Evolutionary conservation across 345 rosid species (phyloP).

Genomic region (Xanthoceras sorbifolium): DNA sequence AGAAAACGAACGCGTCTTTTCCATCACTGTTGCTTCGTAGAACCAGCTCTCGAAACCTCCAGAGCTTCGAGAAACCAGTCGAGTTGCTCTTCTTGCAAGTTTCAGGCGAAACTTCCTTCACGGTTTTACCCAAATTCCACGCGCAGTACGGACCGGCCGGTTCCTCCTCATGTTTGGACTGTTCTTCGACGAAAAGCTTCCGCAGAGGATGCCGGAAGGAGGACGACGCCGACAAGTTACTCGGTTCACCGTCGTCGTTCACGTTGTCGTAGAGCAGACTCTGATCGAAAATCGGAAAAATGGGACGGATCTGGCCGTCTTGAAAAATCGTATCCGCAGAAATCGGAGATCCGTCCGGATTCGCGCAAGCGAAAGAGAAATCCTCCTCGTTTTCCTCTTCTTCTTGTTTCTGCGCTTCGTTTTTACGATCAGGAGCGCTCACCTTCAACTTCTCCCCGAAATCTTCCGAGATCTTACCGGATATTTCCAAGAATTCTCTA

Average conservation of each 20-base stretch:
- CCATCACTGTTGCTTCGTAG: conserved; percentile 60
- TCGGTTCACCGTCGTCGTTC: conserved; percentile 15
- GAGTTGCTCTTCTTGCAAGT: conserved; percentile 63
- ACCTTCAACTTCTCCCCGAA: conserved; percentile 25
- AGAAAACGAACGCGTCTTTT: conserved; percentile 59
- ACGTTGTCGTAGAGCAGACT: conserved; percentile 26
- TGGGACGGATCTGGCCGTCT: conserved; percentile 59
- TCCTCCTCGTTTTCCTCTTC: conserved; percentile 36
- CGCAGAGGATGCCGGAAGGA: conserved; percentile 32
- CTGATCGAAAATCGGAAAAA: conserved; percentile 46
- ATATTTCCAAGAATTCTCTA: conserved; percentile 4
- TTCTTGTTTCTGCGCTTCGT: conserved; percentile 1
- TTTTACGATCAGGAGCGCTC: neutral
- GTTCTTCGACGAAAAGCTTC: conserved; percentile 45
- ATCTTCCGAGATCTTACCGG: conserved; percentile 23
- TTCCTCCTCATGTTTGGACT: conserved; percentile 19
- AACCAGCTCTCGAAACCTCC: conserved; percentile 48
- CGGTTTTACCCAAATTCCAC: conserved; percentile 36
- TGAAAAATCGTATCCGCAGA: conserved; percentile 49
- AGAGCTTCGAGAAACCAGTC: conserved; percentile 55
- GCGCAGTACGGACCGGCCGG: conserved; percentile 39
- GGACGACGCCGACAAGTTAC: neutral
- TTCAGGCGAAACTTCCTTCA: conserved; percentile 47
- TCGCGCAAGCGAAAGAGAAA: conserved; percentile 47
- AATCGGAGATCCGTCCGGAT: conserved; percentile 41